Percentiles rank a stretch among this genome's conserved stretches.
Conservation (phyloP, 176 grass and related monocot species). For the Avena insularis region DNA sequence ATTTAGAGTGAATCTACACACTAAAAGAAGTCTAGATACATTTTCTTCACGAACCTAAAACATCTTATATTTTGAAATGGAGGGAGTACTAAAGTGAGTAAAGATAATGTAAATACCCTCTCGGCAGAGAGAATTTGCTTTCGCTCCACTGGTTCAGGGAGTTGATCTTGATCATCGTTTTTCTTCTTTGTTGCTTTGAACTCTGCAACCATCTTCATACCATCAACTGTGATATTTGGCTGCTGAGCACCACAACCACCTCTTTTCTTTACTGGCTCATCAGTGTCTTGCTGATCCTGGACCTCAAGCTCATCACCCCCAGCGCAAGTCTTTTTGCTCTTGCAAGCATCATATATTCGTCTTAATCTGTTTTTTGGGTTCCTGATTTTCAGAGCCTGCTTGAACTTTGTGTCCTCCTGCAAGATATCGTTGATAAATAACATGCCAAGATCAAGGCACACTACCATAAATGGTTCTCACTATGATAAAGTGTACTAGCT, state of each 20-base stretch:
- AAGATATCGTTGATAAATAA: constrained; percentile 35
- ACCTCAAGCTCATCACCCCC: constrained; percentile 91
- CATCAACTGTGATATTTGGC: constrained; percentile 97
- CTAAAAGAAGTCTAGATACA: too few relatives aligned
- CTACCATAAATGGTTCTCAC: neutral
- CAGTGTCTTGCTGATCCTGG: constrained; percentile 78
- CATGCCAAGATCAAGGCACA: neutral
- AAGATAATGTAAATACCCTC: constrained; percentile 57
- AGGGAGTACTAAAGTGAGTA: neutral
- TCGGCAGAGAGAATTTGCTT: constrained; percentile 96
- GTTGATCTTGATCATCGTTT: constrained; percentile 89
- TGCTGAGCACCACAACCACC: constrained; percentile 96
- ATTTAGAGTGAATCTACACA: too few relatives aligned
- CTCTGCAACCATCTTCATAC: constrained; percentile 99
- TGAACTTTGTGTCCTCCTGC: constrained; percentile 90
- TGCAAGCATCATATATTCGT: constrained; percentile 98
- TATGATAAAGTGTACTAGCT: neutral
- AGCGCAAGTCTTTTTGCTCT: constrained; percentile 87
- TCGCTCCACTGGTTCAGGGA: constrained; percentile 89
- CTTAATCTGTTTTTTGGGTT: constrained; percentile 92
- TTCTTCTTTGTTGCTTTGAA: constrained; percentile 95
- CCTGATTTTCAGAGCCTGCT: constrained; percentile 96
- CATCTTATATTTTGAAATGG: too few relatives aligned
- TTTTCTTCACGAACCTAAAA: too few relatives aligned
- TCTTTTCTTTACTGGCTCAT: constrained; percentile 85